phyloP scores from a whole-genome alignment of 108 stramenopile species.

The Skeletonema menzelii region DNA sequence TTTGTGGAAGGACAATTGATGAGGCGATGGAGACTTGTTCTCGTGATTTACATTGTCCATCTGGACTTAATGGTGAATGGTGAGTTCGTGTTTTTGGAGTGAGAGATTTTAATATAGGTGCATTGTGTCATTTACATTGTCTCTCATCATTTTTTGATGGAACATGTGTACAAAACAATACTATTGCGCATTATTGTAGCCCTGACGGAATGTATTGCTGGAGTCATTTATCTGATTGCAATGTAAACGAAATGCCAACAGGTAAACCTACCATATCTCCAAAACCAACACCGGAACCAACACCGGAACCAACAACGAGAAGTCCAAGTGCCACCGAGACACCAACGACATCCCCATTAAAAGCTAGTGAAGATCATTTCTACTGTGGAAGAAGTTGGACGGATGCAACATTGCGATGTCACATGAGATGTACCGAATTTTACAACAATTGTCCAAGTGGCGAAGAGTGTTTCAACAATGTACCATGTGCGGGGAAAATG shows the following conservation, averaged over 20 bases:
- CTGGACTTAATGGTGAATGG: slow-evolving; percentile 3
- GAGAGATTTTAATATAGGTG: neutral
- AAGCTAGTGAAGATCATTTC: neutral
- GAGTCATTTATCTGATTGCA: slow-evolving; percentile 3
- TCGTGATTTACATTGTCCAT: slow-evolving; percentile 22
- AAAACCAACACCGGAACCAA: neutral
- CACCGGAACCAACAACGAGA: slow-evolving; percentile 3
- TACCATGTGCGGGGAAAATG: neutral
- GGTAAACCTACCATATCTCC: slow-evolving; percentile 3
- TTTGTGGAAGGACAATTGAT: slow-evolving; percentile 22
- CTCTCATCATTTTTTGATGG: neutral
- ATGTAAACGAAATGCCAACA: slow-evolving; percentile 17
- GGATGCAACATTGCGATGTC: neutral
- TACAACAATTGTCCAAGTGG: neutral
- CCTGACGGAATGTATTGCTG: slow-evolving; percentile 10
- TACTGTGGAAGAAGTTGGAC: neutral
- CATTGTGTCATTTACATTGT: neutral
- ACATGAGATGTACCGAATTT: neutral
- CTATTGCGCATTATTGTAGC: neutral
- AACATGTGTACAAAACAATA: neutral
- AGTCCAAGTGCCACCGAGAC: neutral
- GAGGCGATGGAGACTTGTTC: slow-evolving; percentile 15
- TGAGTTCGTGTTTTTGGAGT: neutral
- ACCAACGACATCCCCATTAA: neutral
- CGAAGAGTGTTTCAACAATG: neutral